phyloP scores from a whole-genome alignment of 306 rosid genomes.

The Benincasa hispida region DNA sequence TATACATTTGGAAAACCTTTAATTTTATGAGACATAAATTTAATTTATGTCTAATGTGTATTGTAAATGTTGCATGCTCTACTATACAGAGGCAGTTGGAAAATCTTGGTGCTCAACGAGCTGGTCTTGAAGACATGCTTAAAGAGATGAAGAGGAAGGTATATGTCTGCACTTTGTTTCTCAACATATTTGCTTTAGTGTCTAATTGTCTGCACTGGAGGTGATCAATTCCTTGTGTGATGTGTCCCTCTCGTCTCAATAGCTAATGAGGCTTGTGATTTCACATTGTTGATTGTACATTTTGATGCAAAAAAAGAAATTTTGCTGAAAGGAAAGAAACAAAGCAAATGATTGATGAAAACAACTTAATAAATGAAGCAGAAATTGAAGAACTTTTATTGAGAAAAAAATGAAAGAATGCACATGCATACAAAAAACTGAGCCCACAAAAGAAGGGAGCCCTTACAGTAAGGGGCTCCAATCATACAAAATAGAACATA shows the following conservation, averaged over 20 bases:
- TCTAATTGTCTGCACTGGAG: background rate
- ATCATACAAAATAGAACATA: too few relatives aligned
- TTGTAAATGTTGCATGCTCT: constrained; percentile 16
- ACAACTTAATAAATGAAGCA: background rate
- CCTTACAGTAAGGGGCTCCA: too few relatives aligned
- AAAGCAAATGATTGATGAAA: background rate
- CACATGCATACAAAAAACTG: too few relatives aligned
- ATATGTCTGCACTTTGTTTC: background rate
- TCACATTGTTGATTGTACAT: background rate
- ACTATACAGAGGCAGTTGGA: constrained; percentile 87
- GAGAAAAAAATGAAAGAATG: too few relatives aligned
- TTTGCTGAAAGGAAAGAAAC: background rate
- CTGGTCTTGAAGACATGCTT: constrained; percentile 99
- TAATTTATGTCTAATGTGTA: constrained; percentile 6
- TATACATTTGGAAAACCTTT: background rate
- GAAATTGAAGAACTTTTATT: background rate
- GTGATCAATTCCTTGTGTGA: background rate
- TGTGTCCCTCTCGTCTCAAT: background rate
- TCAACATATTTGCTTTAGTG: background rate
- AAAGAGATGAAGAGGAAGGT: constrained; percentile 99
- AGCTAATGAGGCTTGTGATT: background rate
- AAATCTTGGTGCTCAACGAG: constrained; percentile 95
- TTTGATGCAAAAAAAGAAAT: background rate
- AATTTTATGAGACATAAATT: background rate
- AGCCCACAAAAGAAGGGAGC: too few relatives aligned